Evolutionary conservation across 441 rosid species (phyloP).

Genomic region (Manihot esculenta): DNA sequence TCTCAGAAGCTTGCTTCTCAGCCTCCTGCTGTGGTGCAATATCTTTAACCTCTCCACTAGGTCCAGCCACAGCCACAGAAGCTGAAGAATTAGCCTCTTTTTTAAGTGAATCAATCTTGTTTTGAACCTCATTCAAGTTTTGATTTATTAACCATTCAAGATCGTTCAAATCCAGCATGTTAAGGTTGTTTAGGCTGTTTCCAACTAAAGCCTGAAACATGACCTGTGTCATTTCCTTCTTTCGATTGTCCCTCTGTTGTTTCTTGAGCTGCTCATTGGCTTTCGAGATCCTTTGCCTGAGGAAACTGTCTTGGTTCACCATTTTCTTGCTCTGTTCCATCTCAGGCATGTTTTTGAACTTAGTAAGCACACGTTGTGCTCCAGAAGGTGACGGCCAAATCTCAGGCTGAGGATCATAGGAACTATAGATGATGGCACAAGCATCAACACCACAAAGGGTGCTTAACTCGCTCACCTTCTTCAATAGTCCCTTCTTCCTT

Average conservation of each 20-base stretch:
- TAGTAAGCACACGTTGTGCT: conserved; percentile 31
- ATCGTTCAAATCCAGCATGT: conserved; percentile 37
- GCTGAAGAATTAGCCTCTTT: neutral
- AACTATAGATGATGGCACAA: conserved; percentile 49
- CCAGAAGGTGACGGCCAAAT: conserved; percentile 51
- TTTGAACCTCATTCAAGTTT: conserved; percentile 25
- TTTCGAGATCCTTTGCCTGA: conserved; percentile 38
- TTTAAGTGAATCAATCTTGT: conserved; percentile 4
- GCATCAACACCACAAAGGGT: conserved; percentile 54
- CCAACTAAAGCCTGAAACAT: conserved; percentile 44
- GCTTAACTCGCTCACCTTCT: conserved; percentile 53
- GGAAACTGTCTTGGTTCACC: conserved; percentile 53
- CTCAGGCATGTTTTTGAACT: conserved; percentile 40
- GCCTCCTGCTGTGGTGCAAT: neutral
- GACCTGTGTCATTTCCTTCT: conserved; percentile 39
- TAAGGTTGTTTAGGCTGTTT: conserved; percentile 10
- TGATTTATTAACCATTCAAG: conserved; percentile 37
- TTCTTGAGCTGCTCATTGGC: conserved; percentile 35
- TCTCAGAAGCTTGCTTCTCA: conserved; percentile 10
- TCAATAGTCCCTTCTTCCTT: conserved; percentile 57
- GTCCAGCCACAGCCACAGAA: neutral
- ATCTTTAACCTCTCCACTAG: neutral
- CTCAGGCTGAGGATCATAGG: conserved; percentile 41
- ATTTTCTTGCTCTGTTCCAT: conserved; percentile 57
- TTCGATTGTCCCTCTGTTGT: conserved; percentile 42